Evolutionary conservation across 2,329 filamentous ascomycete genomes (phyloP).

Genomic region (Talaromyces pinophilus): DNA sequence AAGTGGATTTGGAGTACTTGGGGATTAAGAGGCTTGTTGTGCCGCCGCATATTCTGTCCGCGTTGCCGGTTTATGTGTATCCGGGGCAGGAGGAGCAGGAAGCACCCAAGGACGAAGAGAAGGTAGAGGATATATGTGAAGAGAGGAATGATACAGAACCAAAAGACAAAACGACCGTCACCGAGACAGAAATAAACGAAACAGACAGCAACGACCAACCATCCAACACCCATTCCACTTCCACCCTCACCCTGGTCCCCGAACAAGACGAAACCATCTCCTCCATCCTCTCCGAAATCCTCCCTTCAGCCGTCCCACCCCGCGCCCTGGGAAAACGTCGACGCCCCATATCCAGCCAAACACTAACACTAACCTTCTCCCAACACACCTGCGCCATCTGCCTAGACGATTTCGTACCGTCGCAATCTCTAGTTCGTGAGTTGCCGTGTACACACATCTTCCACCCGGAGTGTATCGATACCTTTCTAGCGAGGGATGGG

Average conservation of each 20-base stretch:
- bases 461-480: conserved; percentile 87
- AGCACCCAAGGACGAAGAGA: background rate
- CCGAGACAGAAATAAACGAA: background rate
- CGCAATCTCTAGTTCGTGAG: conserved; percentile 74
- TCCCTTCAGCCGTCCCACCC: background rate
- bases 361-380: conserved; percentile 51
- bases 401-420: conserved; percentile 73
- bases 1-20: conserved; percentile 66
- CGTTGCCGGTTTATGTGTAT: conserved; percentile 79
- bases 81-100: conserved; percentile 31
- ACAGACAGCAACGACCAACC: background rate
- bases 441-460: conserved; percentile 90
- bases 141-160: background rate
- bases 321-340: background rate
- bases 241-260: background rate
- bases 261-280: conserved; percentile 19
- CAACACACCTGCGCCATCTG: conserved; percentile 92
- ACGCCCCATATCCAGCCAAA: conserved; percentile 25
- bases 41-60: conserved; percentile 68
- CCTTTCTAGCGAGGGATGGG: conserved; percentile 74
- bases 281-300: conserved; percentile 20
- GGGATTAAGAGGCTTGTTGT: conserved; percentile 82
- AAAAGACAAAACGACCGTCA: background rate
- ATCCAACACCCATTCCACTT: background rate
- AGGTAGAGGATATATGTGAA: background rate